Evolutionary conservation across 108 stramenopile species (phyloP), one percentile per base, ranked within the genome.

Genomic region (Nitzschia sp.): DNA sequence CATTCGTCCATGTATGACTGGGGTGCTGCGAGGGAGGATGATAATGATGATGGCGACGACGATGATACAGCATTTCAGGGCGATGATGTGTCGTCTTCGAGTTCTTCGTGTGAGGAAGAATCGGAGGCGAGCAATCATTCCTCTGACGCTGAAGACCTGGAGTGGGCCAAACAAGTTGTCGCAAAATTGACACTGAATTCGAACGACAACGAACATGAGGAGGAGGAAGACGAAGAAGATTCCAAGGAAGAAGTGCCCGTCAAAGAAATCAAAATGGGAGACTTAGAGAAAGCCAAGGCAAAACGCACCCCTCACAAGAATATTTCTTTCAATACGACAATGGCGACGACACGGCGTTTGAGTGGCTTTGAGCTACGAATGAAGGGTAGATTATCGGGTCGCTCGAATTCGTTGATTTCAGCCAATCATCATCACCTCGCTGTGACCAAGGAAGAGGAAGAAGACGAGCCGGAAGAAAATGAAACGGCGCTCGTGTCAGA

Each of bases 151-250:
- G 61, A 62, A 21, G 61, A 62, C 21, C 26, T 62, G 36, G 61
- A 62, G 26, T 62, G 61, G 61, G 61, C 61, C n/a, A 62, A 62
- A 42, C 31, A 42, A 19, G 38, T 62, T 11, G 38, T 62, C 8
- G 61, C 61, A 13, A 42, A 62, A 26, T 26, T 62, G 36, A 62
- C n/a, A 15, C 23, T 62, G 35, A 25, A 62, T 25, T 19, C 31
- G 11, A 19, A 62, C 2, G 38, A 51, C 4, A 62, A 26, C 57
- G 1, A 33, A 2, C 6, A 30, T 33, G 31, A 59, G 1, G 54
- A 54, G 25, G 1, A 25, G 2, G n/a, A 19, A 2, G 51, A 5
- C 56, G 29, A 32, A 25, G 18, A 13, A 42, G 6, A 42, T 26
- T 8, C 35, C n/a, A 45, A 36, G 13, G 4, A 9, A 19, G 49